Base-by-base conservation (phyloP, 1,284 basidiomycete species). In the Microbotryum saponariae region DNA sequence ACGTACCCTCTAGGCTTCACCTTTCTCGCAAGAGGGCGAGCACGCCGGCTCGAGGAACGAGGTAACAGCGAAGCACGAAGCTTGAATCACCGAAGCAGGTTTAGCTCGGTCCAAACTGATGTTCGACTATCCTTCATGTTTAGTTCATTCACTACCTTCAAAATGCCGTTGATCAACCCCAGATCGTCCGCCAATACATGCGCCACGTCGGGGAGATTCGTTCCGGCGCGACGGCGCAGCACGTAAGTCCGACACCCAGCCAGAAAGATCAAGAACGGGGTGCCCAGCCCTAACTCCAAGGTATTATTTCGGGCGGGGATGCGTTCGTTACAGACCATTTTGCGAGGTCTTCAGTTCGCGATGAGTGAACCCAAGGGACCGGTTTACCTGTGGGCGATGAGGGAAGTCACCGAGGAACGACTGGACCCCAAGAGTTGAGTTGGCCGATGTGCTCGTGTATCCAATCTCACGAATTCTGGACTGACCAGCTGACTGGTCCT, bases 151-250 rank as follows among this genome's bases (percentile, higher is more conserved):
- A 85, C 78, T 85, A 83, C 81, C 65, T 82, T 6, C 85, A 87
- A 31, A 60, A 86, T 74, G 78, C 82, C n/a, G 82, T 81, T 25
- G 85, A 87, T 72, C 85, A 87, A 66, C 71, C 83, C 2, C 77
- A 80, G 4, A 85, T 86, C 60, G 80, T 86, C 31, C 79, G 85
- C 6, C 85, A 85, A 68, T 87, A 86, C 72, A 86, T 86, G 84
- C 78, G 85, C 10, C 81, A 80, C 69, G 81, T 82, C 1, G 77
- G 79, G 0, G 83, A 86, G 63, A 81, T 87, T 10, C 69, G 78
- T 49, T 83, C 81, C 61, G 80, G 81, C 0, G 79, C 60, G 58
- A 68, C 66, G 45, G 59, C 65, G 10, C 60, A 68, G 44, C 64
- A 70, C 48, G 54, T 56, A 27, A 16, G 54, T 56, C 18, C 21